Evolutionary conservation across 768 basidiomycete genomes (phyloP).

Genomic region (Auricularia sp.): DNA sequence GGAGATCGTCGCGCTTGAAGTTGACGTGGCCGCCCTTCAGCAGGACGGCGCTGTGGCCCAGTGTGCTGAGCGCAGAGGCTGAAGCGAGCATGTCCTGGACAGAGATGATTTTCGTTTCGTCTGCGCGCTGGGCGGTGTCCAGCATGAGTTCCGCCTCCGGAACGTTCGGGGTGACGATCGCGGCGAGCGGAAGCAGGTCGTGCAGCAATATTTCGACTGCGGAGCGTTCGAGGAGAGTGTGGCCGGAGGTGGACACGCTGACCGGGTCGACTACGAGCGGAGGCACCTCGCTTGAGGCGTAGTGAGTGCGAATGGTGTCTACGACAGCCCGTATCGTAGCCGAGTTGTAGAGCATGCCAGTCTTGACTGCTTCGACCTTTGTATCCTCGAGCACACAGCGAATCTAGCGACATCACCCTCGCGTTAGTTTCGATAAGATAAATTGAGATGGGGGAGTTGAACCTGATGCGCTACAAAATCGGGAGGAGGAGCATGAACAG

Average conservation of each 20-base stretch:
- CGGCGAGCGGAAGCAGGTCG: constrained; percentile 60
- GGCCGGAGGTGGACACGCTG: constrained; percentile 83
- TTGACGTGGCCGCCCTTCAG: constrained; percentile 80
- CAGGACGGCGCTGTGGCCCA: constrained; percentile 50
- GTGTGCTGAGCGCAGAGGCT: constrained; percentile 34
- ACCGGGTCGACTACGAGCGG: constrained; percentile 82
- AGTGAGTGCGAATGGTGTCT: constrained; percentile 35
- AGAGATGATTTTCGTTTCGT: constrained; percentile 24
- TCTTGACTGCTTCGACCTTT: constrained; percentile 65
- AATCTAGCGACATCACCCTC: constrained; percentile 36
- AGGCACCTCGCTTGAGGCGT: constrained; percentile 23
- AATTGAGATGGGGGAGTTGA: constrained; percentile 6
- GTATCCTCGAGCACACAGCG: constrained; percentile 62
- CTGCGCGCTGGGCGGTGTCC: constrained; percentile 20
- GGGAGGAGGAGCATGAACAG: constrained; percentile 54
- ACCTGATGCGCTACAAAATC: constrained; percentile 71
- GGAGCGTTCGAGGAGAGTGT: constrained; percentile 56
- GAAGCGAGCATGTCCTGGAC: constrained; percentile 54
- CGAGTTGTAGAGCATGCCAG: constrained; percentile 75
- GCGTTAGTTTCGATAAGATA: background rate
- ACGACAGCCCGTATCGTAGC: constrained; percentile 43
- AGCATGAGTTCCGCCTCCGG: constrained; percentile 67
- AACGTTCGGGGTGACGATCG: constrained; percentile 77
- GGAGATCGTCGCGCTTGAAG: constrained; percentile 31
- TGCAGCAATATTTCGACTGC: constrained; percentile 51